These are phyloP conservation scores for Saccharomyces jurei DNA, from an alignment of 805 yeast genomes.

Conservation along the genomic window DNA sequence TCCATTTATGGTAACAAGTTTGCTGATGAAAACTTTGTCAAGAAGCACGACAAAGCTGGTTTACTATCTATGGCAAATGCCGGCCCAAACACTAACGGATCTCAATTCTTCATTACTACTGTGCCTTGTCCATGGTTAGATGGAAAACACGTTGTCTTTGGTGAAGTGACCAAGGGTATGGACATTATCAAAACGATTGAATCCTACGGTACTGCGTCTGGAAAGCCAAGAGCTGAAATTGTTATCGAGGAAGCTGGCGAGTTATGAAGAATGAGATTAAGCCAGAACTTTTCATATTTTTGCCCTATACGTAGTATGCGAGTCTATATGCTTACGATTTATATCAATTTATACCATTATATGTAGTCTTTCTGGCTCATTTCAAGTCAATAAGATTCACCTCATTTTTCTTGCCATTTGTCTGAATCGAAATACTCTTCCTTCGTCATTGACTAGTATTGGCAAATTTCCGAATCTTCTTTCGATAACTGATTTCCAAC, in stretches of 20 bases:
- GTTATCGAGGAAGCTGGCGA: conserved; percentile 57
- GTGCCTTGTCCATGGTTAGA: conserved; percentile 72
- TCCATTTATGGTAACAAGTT: conserved; percentile 70
- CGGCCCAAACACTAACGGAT: conserved; percentile 88
- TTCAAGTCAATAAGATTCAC: too few relatives aligned
- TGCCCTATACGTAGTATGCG: not conserved
- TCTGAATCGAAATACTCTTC: not conserved
- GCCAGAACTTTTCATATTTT: not conserved
- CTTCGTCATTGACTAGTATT: not conserved
- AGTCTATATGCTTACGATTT: not conserved
- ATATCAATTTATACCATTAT: not conserved
- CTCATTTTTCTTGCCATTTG: not conserved
- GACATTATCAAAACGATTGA: conserved; percentile 53
- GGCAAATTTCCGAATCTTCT: not conserved
- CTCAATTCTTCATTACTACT: conserved; percentile 84
- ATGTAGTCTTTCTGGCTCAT: not conserved
- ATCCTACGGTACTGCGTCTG: conserved; percentile 57
- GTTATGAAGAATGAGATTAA: not conserved
- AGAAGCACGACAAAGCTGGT: conserved; percentile 73
- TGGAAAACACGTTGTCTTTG: conserved; percentile 72
- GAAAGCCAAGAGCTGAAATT: conserved; percentile 57
- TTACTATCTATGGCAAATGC: conserved; percentile 87
- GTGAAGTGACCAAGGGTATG: conserved; percentile 64
- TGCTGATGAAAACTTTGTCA: conserved; percentile 53
- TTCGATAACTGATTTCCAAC: not conserved